Evolutionary conservation across 805 yeast genomes (phyloP).

Genomic region (Candida silvatica): DNA sequence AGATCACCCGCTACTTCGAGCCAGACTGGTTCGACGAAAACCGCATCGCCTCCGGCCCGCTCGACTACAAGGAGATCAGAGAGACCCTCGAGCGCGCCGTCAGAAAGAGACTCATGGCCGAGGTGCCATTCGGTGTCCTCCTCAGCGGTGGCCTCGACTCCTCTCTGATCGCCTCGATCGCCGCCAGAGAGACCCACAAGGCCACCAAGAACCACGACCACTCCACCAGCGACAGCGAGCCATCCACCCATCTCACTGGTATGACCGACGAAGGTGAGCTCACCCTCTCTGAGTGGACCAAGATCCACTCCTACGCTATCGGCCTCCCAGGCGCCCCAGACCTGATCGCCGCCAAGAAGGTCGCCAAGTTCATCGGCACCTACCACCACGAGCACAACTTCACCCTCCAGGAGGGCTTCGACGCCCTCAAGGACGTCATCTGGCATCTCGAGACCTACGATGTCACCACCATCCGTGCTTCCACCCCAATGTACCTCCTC

Average conservation of each 20-base stretch:
- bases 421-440: conserved; percentile 90
- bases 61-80: conserved; percentile 66
- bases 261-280: conserved; percentile 84
- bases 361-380: conserved; percentile 92
- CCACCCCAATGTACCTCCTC: conserved; percentile 96
- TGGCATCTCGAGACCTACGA: conserved; percentile 95
- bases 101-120: conserved; percentile 98
- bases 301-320: conserved; percentile 91
- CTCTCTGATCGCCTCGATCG: conserved; percentile 92
- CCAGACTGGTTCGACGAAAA: conserved; percentile 93
- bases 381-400: conserved; percentile 97
- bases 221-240: conserved; percentile 39
- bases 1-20: conserved; percentile 77
- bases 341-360: conserved; percentile 90
- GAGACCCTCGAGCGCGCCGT: conserved; percentile 87
- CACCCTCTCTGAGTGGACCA: conserved; percentile 58
- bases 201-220: conserved; percentile 37
- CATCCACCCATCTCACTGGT: conserved; percentile 72
- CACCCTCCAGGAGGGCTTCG: conserved; percentile 94
- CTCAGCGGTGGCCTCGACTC: conserved; percentile 97
- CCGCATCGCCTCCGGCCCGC: conserved; percentile 66
- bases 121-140: conserved; percentile 97
- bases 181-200: conserved; percentile 88
- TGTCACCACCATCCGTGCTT: conserved; percentile 97
- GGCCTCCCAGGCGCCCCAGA: conserved; percentile 99